phyloP scores from a whole-genome alignment of 768 basidiomycete genomes.

The Termitomyces sp. region DNA sequence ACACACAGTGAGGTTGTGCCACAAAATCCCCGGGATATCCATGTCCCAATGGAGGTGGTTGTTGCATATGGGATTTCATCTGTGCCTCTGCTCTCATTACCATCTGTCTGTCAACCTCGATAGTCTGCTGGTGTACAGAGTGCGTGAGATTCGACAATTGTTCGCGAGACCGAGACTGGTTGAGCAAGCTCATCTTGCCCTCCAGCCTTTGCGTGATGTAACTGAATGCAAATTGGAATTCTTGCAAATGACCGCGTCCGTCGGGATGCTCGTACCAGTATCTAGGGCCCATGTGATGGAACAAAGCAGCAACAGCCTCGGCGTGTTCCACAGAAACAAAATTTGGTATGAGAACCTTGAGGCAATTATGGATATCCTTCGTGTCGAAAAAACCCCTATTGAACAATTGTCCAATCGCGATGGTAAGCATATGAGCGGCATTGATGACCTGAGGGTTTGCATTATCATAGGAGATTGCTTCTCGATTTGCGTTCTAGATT shows the following conservation, averaged over 20 bases:
- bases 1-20: background rate
- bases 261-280: conserved; percentile 14
- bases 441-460: background rate
- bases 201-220: conserved; percentile 7
- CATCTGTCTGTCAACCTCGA: conserved; percentile 7
- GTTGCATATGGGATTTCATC: background rate
- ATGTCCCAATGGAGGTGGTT: background rate
- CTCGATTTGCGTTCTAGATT: conserved; percentile 7
- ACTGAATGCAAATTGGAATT: conserved; percentile 1
- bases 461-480: conserved; percentile 12
- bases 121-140: background rate
- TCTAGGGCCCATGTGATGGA: conserved; percentile 8
- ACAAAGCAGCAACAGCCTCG: conserved; percentile 10
- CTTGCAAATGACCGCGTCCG: conserved; percentile 7
- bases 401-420: conserved; percentile 11
- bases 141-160: conserved; percentile 1
- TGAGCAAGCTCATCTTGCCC: conserved; percentile 12
- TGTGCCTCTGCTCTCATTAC: background rate
- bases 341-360: conserved; percentile 11
- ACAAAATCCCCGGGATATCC: background rate
- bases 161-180: conserved; percentile 1
- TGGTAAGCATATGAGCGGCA: conserved; percentile 8
- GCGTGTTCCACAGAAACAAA: conserved; percentile 16
- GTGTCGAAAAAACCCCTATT: conserved; percentile 6
- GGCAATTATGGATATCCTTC: conserved; percentile 11